Conservation (phyloP, 768 basidiomycete species). For the Dioszegia hungarica region DNA sequence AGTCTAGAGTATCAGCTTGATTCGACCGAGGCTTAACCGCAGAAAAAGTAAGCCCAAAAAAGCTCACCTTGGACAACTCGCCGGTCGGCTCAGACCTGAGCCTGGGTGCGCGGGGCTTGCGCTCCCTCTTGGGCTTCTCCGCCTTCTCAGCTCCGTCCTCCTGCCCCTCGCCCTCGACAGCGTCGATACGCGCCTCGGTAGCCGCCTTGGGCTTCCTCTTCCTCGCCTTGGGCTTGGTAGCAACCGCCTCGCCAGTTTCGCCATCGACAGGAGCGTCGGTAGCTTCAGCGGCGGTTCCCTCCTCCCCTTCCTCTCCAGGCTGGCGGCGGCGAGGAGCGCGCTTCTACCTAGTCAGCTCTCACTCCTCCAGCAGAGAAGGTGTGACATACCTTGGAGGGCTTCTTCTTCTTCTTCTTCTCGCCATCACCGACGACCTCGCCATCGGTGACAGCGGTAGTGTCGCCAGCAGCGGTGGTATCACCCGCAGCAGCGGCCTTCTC, state of each 20-base stretch:
- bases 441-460: slow-evolving; percentile 12
- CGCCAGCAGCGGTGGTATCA: slow-evolving; percentile 18
- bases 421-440: slow-evolving; percentile 18
- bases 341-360: slow-evolving; percentile 1
- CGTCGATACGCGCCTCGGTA: slow-evolving; percentile 42
- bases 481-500: slow-evolving; percentile 11
- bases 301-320: slow-evolving; percentile 44
- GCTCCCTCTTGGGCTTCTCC: slow-evolving; percentile 28
- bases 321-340: slow-evolving; percentile 35
- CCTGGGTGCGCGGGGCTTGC: slow-evolving; percentile 25
- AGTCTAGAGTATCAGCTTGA: slow-evolving; percentile 24
- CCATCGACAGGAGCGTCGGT: slow-evolving; percentile 12
- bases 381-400: slow-evolving; percentile 16
- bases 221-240: slow-evolving; percentile 19
- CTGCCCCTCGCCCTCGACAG: slow-evolving; percentile 14
- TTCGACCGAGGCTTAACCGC: not conserved
- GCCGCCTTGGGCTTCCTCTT: slow-evolving; percentile 23
- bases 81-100: slow-evolving; percentile 32
- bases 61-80: slow-evolving; percentile 40
- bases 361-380: not conserved
- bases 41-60: not conserved
- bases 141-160: slow-evolving; percentile 1
- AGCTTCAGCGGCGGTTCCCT: slow-evolving; percentile 18
- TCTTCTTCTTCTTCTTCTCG: slow-evolving; percentile 38
- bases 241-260: slow-evolving; percentile 9